Percentiles rank a stretch among this genome's conserved stretches.
These are phyloP conservation scores for Fomitopsis schrenkii DNA, from an alignment of 1,284 basidiomycete genomes.

Conservation along the genomic window DNA sequence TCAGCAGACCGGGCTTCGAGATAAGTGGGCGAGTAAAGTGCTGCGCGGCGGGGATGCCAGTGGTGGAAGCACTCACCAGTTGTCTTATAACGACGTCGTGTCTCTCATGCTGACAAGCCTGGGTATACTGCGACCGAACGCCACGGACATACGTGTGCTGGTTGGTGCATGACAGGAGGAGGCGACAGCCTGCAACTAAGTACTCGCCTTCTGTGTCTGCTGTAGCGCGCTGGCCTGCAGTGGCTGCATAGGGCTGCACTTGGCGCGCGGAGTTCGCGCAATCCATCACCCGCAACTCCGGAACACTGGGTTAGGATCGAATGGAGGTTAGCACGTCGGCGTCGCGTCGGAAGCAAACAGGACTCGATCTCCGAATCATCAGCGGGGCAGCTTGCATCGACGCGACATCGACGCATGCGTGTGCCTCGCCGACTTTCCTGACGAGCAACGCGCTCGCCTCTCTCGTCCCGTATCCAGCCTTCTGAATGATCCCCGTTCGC, in stretches of 20 bases:
- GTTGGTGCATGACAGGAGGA: neutral
- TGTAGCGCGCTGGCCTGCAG: neutral
- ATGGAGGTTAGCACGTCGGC: neutral
- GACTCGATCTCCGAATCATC: neutral
- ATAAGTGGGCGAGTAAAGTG: conserved; percentile 1
- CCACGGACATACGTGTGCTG: neutral
- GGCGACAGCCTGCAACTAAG: neutral
- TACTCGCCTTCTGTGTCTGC: neutral
- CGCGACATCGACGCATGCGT: neutral
- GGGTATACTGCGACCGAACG: neutral
- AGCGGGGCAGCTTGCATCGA: neutral
- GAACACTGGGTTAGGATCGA: neutral
- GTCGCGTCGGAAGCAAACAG: neutral
- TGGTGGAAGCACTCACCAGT: neutral
- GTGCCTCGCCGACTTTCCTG: neutral
- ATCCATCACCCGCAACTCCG: neutral
- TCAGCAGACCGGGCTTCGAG: conserved; percentile 4
- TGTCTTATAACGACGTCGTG: neutral
- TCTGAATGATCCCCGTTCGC: neutral
- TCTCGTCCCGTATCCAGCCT: neutral
- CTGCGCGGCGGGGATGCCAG: neutral
- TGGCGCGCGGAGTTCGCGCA: neutral
- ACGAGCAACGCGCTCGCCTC: neutral
- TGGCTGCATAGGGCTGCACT: neutral
- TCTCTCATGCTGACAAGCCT: neutral